Percentiles rank a stretch among this genome's conserved stretches.
Conservation (phyloP, 805 yeast species). For the Yamadazyma scolyti region DNA sequence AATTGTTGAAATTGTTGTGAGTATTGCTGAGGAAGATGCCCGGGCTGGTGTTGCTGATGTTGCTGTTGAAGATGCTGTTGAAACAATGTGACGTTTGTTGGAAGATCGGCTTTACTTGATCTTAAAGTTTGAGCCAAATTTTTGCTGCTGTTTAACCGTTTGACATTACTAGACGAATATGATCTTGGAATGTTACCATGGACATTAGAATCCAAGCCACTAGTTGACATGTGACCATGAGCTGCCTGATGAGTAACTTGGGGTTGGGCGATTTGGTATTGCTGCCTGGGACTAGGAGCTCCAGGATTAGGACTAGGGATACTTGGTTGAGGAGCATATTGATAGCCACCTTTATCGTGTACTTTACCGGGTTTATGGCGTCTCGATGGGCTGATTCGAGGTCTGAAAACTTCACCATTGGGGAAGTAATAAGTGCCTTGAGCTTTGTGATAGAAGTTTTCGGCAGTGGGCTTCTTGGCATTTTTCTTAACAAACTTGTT, state of each 20-base stretch:
- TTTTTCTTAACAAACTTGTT: constrained; percentile 36
- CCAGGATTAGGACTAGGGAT: constrained; percentile 1
- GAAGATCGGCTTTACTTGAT: constrained; percentile 9
- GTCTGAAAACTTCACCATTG: constrained; percentile 52
- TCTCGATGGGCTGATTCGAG: constrained; percentile 38
- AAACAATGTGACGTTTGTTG: constrained; percentile 13
- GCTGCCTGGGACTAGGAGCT: background rate
- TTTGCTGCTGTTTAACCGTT: constrained; percentile 6
- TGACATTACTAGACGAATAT: constrained; percentile 8
- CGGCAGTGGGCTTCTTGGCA: constrained; percentile 17
- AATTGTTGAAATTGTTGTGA: constrained; percentile 13
- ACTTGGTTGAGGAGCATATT: background rate
- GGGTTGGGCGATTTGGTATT: background rate
- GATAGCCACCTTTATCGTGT: background rate
- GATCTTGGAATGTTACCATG: constrained; percentile 5
- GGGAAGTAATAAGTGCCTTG: constrained; percentile 41
- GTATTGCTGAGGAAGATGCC: constrained; percentile 10
- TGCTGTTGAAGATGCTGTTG: constrained; percentile 13
- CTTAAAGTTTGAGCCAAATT: constrained; percentile 11
- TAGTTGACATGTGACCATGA: constrained; percentile 4
- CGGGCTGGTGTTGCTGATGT: constrained; percentile 13
- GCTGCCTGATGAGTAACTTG: constrained; percentile 3
- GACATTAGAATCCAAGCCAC: constrained; percentile 3
- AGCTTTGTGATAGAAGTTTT: constrained; percentile 4
- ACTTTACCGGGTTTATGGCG: constrained; percentile 36